Base-by-base conservation (phyloP, 2,329 filamentous ascomycete species). In the Exophiala oligosperma region DNA sequence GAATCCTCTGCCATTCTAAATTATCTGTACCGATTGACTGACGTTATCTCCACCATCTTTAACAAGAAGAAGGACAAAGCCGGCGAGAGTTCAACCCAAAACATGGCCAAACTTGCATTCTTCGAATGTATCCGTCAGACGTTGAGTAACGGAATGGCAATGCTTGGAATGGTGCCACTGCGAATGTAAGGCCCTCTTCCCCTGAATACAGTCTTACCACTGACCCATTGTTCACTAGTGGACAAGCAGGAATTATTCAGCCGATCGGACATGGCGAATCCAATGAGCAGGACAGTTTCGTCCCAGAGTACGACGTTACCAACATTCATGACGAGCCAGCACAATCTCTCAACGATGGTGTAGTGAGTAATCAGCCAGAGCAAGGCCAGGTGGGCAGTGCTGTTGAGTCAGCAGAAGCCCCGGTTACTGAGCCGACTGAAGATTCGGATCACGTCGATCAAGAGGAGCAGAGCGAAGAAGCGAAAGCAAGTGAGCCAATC, bases 111-210 rank as follows among this genome's bases (percentile, higher is more conserved):
- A 66, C 84, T 91, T 81, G 89, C 89, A 9, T 76, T 96, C 66
- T 96, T 95, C 72, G 85, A 88, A 66, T 81, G 87, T 2, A 88
- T 90, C 5, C 83, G 88, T 68, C 85, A 87, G 60, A 90, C 93
- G 37, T 78, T 96, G 63, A 82, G 82, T 68, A 96, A 94, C 73
- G 91, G 90, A 61, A 95, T 96, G 91, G 82, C 82, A 62, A 73
- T 95, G 67, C 77, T 96, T 64, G 91, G 91, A 1, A 77, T 96
- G 71, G 86, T 80, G 53, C 91, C 91, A 8, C 87, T 96, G 49
- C 86, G 93, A 71, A 79, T 85, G 76, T 66, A 48, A n/a, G 24
- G 14, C 52, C 8, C 12, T 41, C 11, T 14, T 28, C 23, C n/a
- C 43, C 24, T 53, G 9, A 35, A 17, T 46, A 7, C 21, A 17